A percentile compares a stretch with the other conserved stretches of the same genome.
phyloP scores from a whole-genome alignment of 1,284 basidiomycete species.

The Pisolithus thermaeus region DNA sequence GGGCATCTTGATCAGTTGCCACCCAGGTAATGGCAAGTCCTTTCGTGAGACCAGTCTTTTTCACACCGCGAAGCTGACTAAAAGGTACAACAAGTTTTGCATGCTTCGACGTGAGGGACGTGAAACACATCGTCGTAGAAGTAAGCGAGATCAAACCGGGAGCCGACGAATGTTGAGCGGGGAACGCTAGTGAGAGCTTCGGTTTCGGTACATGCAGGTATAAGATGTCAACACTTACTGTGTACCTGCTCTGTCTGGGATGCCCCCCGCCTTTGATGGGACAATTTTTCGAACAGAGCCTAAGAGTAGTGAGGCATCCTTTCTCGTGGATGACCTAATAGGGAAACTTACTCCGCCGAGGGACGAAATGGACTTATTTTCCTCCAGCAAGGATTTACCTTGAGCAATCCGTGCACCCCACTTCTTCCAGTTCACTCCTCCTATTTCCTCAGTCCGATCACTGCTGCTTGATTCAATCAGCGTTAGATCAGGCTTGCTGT shows the following conservation, averaged over 20 bases:
- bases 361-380: slow-evolving; percentile 37
- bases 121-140: slow-evolving; percentile 44
- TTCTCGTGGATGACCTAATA: not conserved
- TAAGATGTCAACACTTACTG: slow-evolving; percentile 29
- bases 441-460: slow-evolving; percentile 5
- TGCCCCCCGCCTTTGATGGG: not conserved
- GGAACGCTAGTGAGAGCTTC: slow-evolving; percentile 41
- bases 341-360: slow-evolving; percentile 29
- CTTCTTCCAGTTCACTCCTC: slow-evolving; percentile 46
- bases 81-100: slow-evolving; percentile 44
- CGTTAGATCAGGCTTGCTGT: slow-evolving; percentile 6
- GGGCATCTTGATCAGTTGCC: slow-evolving; percentile 23
- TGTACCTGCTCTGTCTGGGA: slow-evolving; percentile 26
- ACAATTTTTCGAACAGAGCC: slow-evolving; percentile 3
- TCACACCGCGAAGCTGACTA: slow-evolving; percentile 46
- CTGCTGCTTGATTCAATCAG: slow-evolving; percentile 1
- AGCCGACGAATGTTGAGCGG: slow-evolving; percentile 48
- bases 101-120: slow-evolving; percentile 41
- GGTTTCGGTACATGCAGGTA: slow-evolving; percentile 1
- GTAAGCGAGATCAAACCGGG: slow-evolving; percentile 59
- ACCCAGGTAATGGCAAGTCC: slow-evolving; percentile 47
- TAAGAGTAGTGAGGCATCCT: slow-evolving; percentile 8
- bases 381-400: slow-evolving; percentile 39
- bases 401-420: slow-evolving; percentile 43
- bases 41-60: slow-evolving; percentile 49